These are phyloP conservation scores for Podospora tetraspora DNA, from an alignment of 495 filamentous ascomycete species.

Conservation along the genomic window DNA sequence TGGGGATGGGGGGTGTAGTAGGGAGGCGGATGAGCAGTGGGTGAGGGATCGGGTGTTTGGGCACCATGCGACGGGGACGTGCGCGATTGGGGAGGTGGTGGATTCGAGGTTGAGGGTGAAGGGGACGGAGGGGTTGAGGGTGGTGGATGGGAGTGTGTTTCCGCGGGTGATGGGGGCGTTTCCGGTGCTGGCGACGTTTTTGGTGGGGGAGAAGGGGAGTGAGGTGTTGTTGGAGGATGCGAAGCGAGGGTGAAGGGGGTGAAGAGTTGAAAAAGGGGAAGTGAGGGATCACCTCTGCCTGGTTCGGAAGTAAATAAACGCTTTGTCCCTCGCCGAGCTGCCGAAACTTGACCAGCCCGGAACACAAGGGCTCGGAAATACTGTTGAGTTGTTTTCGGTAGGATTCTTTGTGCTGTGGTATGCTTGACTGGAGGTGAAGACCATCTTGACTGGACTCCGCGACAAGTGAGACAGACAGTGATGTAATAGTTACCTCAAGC, in stretches of 20 bases:
- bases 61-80: conserved; percentile 37
- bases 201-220: conserved; percentile 51
- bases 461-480: not conserved
- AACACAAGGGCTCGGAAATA: too few relatives aligned
- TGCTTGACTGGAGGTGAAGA: too few relatives aligned
- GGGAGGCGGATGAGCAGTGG: conserved; percentile 34
- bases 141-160: conserved; percentile 43
- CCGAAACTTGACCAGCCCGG: too few relatives aligned
- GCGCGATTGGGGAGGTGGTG: conserved; percentile 38
- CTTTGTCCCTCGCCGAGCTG: too few relatives aligned
- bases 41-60: conserved; percentile 36
- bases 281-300: too few relatives aligned
- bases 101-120: conserved; percentile 37
- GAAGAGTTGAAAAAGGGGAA: too few relatives aligned
- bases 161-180: conserved; percentile 42
- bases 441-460: too few relatives aligned
- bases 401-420: too few relatives aligned
- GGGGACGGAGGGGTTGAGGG: conserved; percentile 34
- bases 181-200: conserved; percentile 44
- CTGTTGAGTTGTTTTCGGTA: too few relatives aligned
- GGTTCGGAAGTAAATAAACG: too few relatives aligned
- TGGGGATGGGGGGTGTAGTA: conserved; percentile 31
- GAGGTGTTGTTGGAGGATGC: conserved; percentile 35
- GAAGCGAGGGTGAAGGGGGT: too few relatives aligned
- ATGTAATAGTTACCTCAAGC: not conserved